Conservation (phyloP, 306 rosid genomes). For the Arachis hypogaea region DNA sequence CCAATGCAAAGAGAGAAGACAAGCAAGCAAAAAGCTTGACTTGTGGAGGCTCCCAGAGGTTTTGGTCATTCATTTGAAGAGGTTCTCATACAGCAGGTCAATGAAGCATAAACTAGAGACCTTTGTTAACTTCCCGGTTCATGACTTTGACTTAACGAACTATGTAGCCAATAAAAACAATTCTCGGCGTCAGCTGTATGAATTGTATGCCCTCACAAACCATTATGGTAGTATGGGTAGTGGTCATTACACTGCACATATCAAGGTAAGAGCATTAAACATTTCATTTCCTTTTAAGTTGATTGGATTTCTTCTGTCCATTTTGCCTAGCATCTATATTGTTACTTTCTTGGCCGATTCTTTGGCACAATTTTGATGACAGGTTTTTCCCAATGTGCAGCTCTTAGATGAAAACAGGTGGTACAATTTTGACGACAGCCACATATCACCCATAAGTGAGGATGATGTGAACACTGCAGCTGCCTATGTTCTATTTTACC, state of each 20-base stretch:
- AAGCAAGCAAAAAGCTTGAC: conserved; percentile 98
- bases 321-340: conserved; percentile 1
- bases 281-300: conserved; percentile 11
- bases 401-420: conserved; percentile 88
- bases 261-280: conserved; percentile 67
- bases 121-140: conserved; percentile 89
- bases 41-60: conserved; percentile 98
- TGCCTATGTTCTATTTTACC: conserved; percentile 92
- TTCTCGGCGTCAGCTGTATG: conserved; percentile 74
- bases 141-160: conserved; percentile 86
- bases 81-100: conserved; percentile 97
- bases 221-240: conserved; percentile 99
- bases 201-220: conserved; percentile 89
- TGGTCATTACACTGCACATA: conserved; percentile 97
- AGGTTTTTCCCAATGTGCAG: conserved; percentile 50
- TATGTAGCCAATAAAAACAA: conserved; percentile 89
- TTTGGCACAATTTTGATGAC: conserved; percentile 11
- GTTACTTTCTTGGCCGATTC: conserved; percentile 21
- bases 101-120: conserved; percentile 98
- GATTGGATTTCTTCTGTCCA: background rate
- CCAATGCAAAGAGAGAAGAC: conserved; percentile 88
- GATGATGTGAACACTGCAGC: conserved; percentile 92
- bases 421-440: conserved; percentile 95
- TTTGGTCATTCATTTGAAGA: conserved; percentile 90
- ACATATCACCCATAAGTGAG: conserved; percentile 83